Base-by-base conservation (phyloP, 2,329 filamentous ascomycete species). In the Ceratocystis cacaofunesta region DNA sequence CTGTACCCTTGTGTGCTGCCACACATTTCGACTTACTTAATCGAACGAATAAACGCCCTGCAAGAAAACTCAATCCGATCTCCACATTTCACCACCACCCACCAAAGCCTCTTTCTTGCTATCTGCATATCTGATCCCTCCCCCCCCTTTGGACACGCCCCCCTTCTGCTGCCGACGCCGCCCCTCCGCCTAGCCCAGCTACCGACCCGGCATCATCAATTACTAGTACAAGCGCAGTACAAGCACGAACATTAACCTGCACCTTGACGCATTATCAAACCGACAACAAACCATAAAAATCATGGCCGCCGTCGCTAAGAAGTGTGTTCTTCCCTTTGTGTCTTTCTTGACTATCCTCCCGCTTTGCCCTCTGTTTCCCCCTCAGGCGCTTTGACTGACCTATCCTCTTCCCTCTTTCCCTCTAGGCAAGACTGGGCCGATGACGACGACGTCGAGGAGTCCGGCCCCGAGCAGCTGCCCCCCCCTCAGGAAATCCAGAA, bases 401-500 rank as follows among this genome's bases (percentile, higher is more conserved):
- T 46, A 32, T 10, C 55, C 22, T 46, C 28, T 30, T 52, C 22
- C 58, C 41, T 6, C 55, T 22, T 57, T 62, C 43, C 41, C 52
- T 17, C 46, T 25, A 80, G 79, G 75, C 79, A 81, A 71, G 92
- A 96, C 82, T 97, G 92, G 92, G 92, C 94, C 75, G 94, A 97
- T 79, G 90, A 94, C 75, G 91, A 95, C 75, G 89, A 92, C 73
- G 87, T 90, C 78, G 88, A 94, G 77, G 84, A 88, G 79, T 79
- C 83, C 71, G 73, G 76, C 71, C 76, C 77, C 70, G 82, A 85
- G 66, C 65, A 67, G 65, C 88, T 99, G 72, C 94, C 94, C 68
- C 83, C 89, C 71, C 86, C 89, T 71, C 88, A 94, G 79, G 89
- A 92, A 71, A 92, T 90, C 75, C 88, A 87, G 75, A 97, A 99